Conservation (phyloP, 441 rosid species). For the Iberis amara region DNA sequence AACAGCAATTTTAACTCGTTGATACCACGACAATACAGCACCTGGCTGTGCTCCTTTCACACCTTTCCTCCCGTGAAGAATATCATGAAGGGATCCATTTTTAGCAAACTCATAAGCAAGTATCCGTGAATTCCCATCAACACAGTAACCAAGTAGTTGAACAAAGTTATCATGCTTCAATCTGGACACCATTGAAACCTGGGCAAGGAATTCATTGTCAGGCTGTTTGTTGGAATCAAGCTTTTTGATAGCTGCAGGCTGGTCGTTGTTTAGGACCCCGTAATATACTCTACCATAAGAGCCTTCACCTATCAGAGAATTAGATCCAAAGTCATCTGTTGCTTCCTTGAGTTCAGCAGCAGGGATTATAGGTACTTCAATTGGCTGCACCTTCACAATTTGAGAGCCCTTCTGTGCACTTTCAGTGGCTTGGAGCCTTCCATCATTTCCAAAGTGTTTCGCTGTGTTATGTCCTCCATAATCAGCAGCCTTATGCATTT, state of each 20-base stretch:
- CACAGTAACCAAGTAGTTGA: slow-evolving; percentile 62
- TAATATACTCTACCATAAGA: slow-evolving; percentile 64
- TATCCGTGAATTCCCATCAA: slow-evolving; percentile 54
- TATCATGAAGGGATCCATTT: slow-evolving; percentile 69
- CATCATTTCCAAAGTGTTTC: slow-evolving; percentile 66
- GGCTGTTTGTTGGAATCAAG: slow-evolving; percentile 67
- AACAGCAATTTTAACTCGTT: slow-evolving; percentile 65
- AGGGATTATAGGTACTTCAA: slow-evolving; percentile 70
- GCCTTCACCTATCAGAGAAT: slow-evolving; percentile 67
- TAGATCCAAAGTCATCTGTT: slow-evolving; percentile 56
- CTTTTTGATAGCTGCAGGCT: slow-evolving; percentile 57
- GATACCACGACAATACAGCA: slow-evolving; percentile 61
- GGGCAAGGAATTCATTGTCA: slow-evolving; percentile 69
- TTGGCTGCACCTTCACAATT: slow-evolving; percentile 72
- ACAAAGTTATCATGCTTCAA: slow-evolving; percentile 63
- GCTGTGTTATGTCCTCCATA: slow-evolving; percentile 51
- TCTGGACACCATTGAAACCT: slow-evolving; percentile 77
- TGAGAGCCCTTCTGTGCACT: slow-evolving; percentile 56
- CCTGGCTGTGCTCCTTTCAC: slow-evolving; percentile 74
- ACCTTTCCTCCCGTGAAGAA: slow-evolving; percentile 72
- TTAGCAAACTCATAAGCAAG: slow-evolving; percentile 66
- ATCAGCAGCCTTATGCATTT: slow-evolving; percentile 61
- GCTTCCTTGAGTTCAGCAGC: slow-evolving; percentile 53
- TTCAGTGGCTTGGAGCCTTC: slow-evolving; percentile 55
- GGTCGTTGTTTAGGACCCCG: slow-evolving; percentile 40